Base-by-base conservation (phyloP, 805 yeast species). In the Metschnikowia hibisci region DNA sequence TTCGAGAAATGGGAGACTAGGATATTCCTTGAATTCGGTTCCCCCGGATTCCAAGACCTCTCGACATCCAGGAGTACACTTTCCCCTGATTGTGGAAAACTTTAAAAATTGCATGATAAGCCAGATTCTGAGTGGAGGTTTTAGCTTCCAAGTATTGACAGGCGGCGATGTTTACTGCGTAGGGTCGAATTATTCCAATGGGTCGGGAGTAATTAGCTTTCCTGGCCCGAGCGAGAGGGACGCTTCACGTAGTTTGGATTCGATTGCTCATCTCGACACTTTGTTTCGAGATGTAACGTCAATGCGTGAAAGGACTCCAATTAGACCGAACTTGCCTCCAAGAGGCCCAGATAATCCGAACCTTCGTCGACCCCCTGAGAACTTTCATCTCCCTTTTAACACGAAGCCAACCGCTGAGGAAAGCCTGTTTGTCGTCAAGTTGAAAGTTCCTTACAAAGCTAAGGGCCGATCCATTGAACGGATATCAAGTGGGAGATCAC, bases 81-180 rank as follows among this genome's bases (percentile, higher is more conserved):
- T 56, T 7, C 79, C 81, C 1, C 60, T 68, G 0, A 51, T 56
- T 42, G 61, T 76, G 4, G 50, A 61, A 2, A 60, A 62, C 2
- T 61, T 78, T 34, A 59, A 65, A 4, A 55, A 63, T 3, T 48
- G 56, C 18, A 49, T 63, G 3, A 57, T 76, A 1, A 55, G 71
- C 0, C 82, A 78, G 50, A 64, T 83, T 1, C 66, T 76, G 18
- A 80, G 81, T 7, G 84, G 84, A 25, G 91, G 91, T 1, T 83
- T 72, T 54, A 74, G 81, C 4, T 78, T 81, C 47, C 79, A 80
- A 39, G 63, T 84, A 2, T 62, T 84, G 28, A 74, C 84, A 0
- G 67, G 69, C 1, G 89, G 90, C 0, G 64, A 73, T 4, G 55
- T 84, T 5, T 82, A 69, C 57, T 69, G 69, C 26, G 76, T 84